Evolutionary conservation across 176 grass and related monocot species (phyloP), one percentile per base, ranked within the genome.

Genomic region (Phragmites australis): DNA sequence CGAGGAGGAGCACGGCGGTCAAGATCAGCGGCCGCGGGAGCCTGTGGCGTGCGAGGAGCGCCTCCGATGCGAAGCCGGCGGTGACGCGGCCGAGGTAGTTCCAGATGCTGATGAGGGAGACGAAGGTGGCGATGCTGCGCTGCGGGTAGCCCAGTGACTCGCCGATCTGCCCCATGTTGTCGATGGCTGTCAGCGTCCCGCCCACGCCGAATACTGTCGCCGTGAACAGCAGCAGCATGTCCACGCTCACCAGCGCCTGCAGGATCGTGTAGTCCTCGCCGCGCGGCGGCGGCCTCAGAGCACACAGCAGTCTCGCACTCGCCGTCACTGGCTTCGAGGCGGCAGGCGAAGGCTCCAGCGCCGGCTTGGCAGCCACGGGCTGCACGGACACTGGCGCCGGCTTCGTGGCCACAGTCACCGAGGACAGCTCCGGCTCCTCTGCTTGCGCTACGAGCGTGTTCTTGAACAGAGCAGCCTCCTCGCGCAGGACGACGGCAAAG

Each of bases 211-310:
- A 88, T 59, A 85, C 71, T 37, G 82, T 79, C 48, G 82, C 82
- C 40, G 65, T 37, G 77, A 97, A 84, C 56, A 93, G 82, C 12
- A 93, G 56, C 50, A 97, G 44, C 89, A 97, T 97, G 87, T 97
- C 91, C 49, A 87, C 47, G 84, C 94, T 93, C 39, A 88, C 81
- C 49, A 97, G 40, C 10, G 94, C 91, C 61, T 97, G 84, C 43
- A 86, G 58, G 77, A 97, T 97, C 32, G 91, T 88, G 85, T 91
- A 90, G 89, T 97, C 91, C 26, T 97, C 89, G 2, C 91, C 94
- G 58, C 81, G 55, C 5, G 87, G 65, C 18, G 94, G 94, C 6
- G 89, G 74, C 1, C 75, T 19, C 1, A 84, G 71, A 3, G 17
- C 23, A 16, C 12, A 8, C 0, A 25, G 26, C 1, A 72, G 6